Conservation (phyloP, 2,329 filamentous ascomycete species). For the Pseudogymnoascus sp. region DNA sequence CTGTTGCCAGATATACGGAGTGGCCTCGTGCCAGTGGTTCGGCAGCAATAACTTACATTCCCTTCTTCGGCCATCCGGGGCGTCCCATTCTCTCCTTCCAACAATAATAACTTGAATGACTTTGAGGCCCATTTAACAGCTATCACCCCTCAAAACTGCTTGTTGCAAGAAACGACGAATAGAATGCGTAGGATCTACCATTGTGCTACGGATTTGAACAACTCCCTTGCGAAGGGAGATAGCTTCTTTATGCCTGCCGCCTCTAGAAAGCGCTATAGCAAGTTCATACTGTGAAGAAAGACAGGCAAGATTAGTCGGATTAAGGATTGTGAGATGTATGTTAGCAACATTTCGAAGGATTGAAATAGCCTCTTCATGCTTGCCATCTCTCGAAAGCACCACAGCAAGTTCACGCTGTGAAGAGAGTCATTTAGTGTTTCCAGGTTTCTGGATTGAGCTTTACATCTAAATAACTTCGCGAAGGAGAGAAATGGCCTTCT, state of each 20-base stretch:
- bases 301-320: neutral
- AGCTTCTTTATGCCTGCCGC: neutral
- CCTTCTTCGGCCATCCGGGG: neutral
- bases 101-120: neutral
- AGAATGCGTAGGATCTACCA: neutral
- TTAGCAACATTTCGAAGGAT: conserved; percentile 2
- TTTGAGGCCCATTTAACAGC: neutral
- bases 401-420: conserved; percentile 1
- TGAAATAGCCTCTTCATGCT: conserved; percentile 4
- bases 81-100: neutral
- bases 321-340: neutral
- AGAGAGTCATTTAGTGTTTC: conserved; percentile 7
- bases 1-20: too few species aligned
- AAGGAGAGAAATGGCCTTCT: neutral
- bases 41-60: neutral
- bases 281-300: neutral
- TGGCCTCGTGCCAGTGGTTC: too few species aligned
- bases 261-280: neutral
- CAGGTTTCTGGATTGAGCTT: neutral
- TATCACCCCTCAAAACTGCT: neutral
- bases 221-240: neutral
- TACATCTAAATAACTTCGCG: neutral
- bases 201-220: neutral
- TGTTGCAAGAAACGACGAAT: conserved; percentile 9
- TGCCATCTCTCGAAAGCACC: neutral